A percentile compares a stretch with the other conserved stretches of the same genome.
Conservation (phyloP, 164 flowering plant species). For the Nelumbo lutea region DNA sequence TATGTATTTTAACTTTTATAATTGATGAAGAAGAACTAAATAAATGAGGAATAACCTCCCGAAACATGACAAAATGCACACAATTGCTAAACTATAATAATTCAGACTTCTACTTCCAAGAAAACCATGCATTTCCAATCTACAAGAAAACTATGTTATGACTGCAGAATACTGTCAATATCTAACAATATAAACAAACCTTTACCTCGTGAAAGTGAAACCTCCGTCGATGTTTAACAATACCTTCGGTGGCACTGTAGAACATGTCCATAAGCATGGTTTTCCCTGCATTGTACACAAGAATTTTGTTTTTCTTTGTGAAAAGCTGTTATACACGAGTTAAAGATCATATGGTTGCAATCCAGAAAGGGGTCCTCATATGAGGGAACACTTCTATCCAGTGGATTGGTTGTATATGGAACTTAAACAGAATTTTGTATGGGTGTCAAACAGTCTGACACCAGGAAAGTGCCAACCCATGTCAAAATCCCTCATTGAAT, state of each 20-base stretch:
- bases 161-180: neutral
- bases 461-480: no score
- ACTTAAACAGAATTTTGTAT: no score
- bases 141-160: neutral
- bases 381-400: no score
- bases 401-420: no score
- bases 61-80: neutral
- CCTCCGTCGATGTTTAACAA: conserved; percentile 76
- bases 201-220: conserved; percentile 95
- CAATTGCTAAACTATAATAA: neutral
- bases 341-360: neutral
- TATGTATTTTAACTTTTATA: neutral
- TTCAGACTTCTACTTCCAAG: neutral
- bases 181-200: neutral
- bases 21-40: neutral
- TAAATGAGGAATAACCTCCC: neutral
- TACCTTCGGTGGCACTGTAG: conserved; percentile 75
- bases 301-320: neutral
- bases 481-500: no score
- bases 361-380: no score
- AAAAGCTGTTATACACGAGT: neutral
- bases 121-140: neutral
- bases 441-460: no score
- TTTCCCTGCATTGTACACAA: conserved; percentile 52
- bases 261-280: conserved; percentile 99